A percentile compares a stretch with the other conserved stretches of the same genome.
Evolutionary conservation across 2,329 filamentous ascomycete genomes (phyloP).

Genomic region (Botrytis tulipae): DNA sequence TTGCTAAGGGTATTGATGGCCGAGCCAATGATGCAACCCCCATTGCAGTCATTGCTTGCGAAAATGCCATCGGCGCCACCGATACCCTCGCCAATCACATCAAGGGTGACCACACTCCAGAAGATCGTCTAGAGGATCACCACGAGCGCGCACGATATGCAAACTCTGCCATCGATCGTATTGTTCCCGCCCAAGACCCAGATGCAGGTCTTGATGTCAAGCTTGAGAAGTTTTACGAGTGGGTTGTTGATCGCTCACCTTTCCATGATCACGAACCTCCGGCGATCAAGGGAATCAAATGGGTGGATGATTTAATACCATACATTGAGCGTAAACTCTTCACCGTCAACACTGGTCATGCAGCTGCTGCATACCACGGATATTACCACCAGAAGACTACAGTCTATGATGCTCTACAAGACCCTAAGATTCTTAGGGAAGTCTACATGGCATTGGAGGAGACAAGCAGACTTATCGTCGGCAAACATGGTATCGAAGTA

Average conservation of each 20-base stretch:
- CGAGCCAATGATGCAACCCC: slow-evolving; percentile 65
- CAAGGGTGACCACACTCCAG: slow-evolving; percentile 69
- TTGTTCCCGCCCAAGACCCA: slow-evolving; percentile 85
- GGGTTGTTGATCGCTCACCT: slow-evolving; percentile 88
- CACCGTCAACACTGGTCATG: slow-evolving; percentile 98
- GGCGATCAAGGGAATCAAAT: slow-evolving; percentile 83
- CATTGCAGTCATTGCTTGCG: slow-evolving; percentile 91
- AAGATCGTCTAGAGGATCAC: slow-evolving; percentile 65
- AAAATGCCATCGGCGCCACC: slow-evolving; percentile 95
- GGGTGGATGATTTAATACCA: slow-evolving; percentile 85
- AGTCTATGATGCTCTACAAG: slow-evolving; percentile 83
- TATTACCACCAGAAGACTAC: slow-evolving; percentile 82
- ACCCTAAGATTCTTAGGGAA: slow-evolving; percentile 74
- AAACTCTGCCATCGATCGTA: slow-evolving; percentile 98
- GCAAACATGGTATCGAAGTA: slow-evolving; percentile 77
- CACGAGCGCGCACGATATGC: slow-evolving; percentile 79
- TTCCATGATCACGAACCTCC: slow-evolving; percentile 72
- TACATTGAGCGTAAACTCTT: slow-evolving; percentile 99
- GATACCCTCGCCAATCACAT: slow-evolving; percentile 82
- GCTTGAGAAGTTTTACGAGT: slow-evolving; percentile 98
- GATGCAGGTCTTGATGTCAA: slow-evolving; percentile 83
- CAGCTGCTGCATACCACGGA: slow-evolving; percentile 93
- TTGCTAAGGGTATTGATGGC: slow-evolving; percentile 87
- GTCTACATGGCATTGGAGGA: slow-evolving; percentile 80
- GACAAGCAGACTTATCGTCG: slow-evolving; percentile 80